Evolutionary conservation across 208 protist genomes (phyloP).

Genomic region (Trypanosoma avium): DNA sequence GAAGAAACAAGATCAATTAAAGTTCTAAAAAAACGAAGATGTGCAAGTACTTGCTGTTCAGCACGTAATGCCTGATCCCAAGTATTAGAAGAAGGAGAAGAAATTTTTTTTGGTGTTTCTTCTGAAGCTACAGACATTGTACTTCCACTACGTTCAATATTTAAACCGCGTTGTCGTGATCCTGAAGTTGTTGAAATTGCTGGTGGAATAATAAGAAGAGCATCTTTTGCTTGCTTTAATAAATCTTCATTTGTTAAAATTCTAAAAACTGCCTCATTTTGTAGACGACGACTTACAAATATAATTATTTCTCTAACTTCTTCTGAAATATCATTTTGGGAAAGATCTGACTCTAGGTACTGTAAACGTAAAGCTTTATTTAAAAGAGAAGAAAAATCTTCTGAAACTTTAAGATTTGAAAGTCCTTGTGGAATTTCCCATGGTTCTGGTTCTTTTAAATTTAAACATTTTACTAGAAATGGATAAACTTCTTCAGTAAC

Average conservation of each 20-base stretch:
- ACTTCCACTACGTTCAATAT: background rate
- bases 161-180: background rate
- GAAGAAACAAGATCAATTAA: slow-evolving; percentile 58
- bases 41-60: slow-evolving; percentile 64
- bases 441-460: background rate
- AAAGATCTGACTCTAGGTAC: slow-evolving; percentile 38
- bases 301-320: background rate
- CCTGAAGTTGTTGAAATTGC: background rate
- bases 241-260: slow-evolving; percentile 52
- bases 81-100: background rate
- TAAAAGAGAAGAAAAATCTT: slow-evolving; percentile 44
- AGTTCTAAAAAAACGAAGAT: slow-evolving; percentile 72
- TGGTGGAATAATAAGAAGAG: slow-evolving; percentile 43
- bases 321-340: background rate
- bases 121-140: background rate
- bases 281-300: slow-evolving; percentile 45
- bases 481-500: slow-evolving; percentile 42
- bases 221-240: slow-evolving; percentile 52
- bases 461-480: slow-evolving; percentile 33
- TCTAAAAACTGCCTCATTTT: slow-evolving; percentile 61
- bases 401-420: slow-evolving; percentile 40
- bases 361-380: slow-evolving; percentile 47
- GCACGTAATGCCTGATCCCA: background rate
- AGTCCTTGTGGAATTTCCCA: slow-evolving; percentile 26
- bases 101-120: background rate